Evolutionary conservation across 352 stramenopile genomes (phyloP).

Genomic region (Globisporangium paddicum): DNA sequence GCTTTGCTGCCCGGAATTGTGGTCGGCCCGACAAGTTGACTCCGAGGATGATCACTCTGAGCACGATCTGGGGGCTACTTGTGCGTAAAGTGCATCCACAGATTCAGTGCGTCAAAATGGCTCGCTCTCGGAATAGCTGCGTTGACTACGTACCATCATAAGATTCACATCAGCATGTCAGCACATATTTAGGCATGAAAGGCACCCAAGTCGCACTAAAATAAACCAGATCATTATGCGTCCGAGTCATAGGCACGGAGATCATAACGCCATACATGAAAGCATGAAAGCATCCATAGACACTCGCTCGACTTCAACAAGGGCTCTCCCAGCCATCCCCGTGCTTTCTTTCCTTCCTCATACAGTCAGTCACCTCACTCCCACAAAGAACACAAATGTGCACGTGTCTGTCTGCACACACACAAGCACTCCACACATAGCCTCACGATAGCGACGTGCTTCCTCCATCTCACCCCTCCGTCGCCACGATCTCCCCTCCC

Average conservation of each 20-base stretch:
- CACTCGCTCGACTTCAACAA: no score
- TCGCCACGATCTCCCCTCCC: background rate
- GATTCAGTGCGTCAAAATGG: slow-evolving; percentile 1
- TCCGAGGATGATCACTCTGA: slow-evolving; percentile 9
- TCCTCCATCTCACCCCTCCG: background rate
- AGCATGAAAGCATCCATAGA: no score
- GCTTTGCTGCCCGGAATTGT: slow-evolving; percentile 22
- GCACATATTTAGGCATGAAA: background rate
- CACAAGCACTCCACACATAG: background rate
- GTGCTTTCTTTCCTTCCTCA: no score
- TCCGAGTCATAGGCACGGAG: background rate
- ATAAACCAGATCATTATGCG: background rate
- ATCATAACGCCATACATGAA: background rate
- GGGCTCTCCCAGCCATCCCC: no score
- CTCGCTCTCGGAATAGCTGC: background rate
- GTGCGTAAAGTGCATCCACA: slow-evolving; percentile 10
- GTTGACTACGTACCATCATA: background rate
- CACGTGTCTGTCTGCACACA: no score
- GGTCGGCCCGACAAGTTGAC: slow-evolving; percentile 13
- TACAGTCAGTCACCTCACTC: background rate
- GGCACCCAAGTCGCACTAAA: background rate
- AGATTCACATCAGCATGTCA: slow-evolving; percentile 5
- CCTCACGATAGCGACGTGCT: background rate
- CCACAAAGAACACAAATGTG: no score
- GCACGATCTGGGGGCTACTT: slow-evolving; percentile 8